Conservation (phyloP, 1,284 basidiomycete species). For the Tilletia walkeri region DNA sequence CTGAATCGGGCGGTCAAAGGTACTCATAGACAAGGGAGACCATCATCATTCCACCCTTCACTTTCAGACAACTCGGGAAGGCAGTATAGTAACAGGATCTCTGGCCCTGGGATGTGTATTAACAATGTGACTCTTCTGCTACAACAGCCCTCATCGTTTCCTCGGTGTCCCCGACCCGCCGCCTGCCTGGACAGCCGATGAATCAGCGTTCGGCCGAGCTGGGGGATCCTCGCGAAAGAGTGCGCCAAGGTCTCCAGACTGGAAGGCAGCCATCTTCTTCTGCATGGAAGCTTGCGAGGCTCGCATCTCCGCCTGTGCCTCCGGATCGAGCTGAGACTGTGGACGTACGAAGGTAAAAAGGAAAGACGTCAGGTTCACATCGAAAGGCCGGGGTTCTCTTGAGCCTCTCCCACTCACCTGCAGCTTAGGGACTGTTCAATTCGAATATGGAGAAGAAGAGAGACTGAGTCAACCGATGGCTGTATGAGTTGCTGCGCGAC, state of each 20-base stretch:
- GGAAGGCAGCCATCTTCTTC: conserved; percentile 35
- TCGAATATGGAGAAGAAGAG: not conserved
- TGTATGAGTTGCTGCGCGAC: not conserved
- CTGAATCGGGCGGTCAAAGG: no score
- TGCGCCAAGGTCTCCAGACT: conserved; percentile 34
- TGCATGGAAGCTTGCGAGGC: conserved; percentile 35
- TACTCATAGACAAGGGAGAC: no score
- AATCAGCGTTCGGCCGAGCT: not conserved
- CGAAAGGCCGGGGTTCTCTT: not conserved
- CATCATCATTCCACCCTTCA: no score
- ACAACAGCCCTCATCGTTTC: not conserved
- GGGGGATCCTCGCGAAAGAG: conserved; percentile 29
- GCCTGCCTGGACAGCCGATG: conserved; percentile 5
- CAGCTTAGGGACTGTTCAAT: not conserved
- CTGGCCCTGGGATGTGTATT: no score
- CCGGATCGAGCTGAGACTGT: conserved; percentile 36
- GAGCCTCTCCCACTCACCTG: not conserved
- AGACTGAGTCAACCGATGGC: not conserved
- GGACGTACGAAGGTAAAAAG: conserved; percentile 18
- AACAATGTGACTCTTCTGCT: not conserved
- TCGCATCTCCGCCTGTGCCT: conserved; percentile 35
- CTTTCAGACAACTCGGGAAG: no score
- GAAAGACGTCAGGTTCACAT: conserved; percentile 1
- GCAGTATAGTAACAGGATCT: no score
- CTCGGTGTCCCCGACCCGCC: not conserved